Conservation (phyloP, 331 rosid genomes). For the Spiraea crenata region DNA sequence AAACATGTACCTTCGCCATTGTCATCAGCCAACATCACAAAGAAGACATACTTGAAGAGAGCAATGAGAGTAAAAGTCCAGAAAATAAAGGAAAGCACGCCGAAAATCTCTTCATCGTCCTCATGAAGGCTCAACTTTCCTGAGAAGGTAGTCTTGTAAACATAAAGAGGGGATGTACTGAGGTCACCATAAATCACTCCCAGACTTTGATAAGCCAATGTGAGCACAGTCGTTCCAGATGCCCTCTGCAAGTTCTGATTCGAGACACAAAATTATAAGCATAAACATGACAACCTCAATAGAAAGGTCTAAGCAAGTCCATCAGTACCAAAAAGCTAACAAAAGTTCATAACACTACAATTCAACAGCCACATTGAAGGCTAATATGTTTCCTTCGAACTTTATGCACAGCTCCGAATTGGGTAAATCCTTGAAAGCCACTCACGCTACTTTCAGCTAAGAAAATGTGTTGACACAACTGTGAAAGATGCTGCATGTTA, state of each 20-base stretch:
- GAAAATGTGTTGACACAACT: neutral
- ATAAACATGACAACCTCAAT: neutral
- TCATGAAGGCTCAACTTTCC: constrained; percentile 65
- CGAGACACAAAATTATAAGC: constrained; percentile 23
- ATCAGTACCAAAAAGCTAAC: neutral
- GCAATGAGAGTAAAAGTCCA: constrained; percentile 78
- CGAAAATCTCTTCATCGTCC: constrained; percentile 68
- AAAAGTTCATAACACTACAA: neutral
- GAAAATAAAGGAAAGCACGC: constrained; percentile 72
- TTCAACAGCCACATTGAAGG: neutral
- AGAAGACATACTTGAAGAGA: constrained; percentile 66
- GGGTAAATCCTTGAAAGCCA: neutral
- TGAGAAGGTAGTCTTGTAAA: constrained; percentile 73
- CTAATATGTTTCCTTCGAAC: neutral
- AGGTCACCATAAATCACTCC: constrained; percentile 86
- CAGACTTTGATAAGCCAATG: constrained; percentile 77
- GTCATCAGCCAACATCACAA: constrained; percentile 79
- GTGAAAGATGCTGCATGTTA: neutral
- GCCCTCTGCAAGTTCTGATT: constrained; percentile 57
- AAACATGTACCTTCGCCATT: constrained; percentile 66
- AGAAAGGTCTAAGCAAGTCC: neutral
- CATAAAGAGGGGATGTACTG: constrained; percentile 79
- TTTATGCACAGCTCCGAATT: neutral
- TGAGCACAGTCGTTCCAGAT: constrained; percentile 55
- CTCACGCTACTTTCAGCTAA: neutral